Conservation (phyloP, 148 eudicot genomes). For the Rhododendron ferrugineum region DNA sequence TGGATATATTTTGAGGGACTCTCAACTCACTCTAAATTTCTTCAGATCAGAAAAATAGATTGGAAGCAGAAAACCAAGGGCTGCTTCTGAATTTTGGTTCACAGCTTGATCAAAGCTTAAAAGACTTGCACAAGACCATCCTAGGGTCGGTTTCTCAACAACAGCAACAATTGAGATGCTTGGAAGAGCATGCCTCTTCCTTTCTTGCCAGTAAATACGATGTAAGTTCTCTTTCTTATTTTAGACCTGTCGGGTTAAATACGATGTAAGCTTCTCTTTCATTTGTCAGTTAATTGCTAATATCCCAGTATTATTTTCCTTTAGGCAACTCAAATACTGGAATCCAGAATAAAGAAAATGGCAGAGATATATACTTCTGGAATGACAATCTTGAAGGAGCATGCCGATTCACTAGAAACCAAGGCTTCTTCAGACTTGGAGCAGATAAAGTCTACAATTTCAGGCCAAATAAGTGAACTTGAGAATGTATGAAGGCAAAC, state of each 20-base stretch:
- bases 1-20: not conserved
- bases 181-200: constrained; percentile 54
- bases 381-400: constrained; percentile 36
- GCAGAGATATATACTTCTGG: constrained; percentile 44
- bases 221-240: constrained; percentile 30
- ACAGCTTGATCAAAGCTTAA: constrained; percentile 74
- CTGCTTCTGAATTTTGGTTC: constrained; percentile 62
- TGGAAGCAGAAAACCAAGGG: constrained; percentile 67
- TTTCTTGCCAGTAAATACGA: constrained; percentile 71
- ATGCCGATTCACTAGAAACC: constrained; percentile 37
- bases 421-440: constrained; percentile 50
- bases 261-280: constrained; percentile 40
- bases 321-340: constrained; percentile 53
- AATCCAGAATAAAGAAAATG: constrained; percentile 56
- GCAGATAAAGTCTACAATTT: constrained; percentile 38
- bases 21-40: not conserved
- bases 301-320: not conserved
- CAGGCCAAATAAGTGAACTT: constrained; percentile 36
- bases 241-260: constrained; percentile 27
- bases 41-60: constrained; percentile 60
- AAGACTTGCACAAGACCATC: constrained; percentile 53
- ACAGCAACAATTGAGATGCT: constrained; percentile 58
- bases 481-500: constrained; percentile 47
- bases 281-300: constrained; percentile 3
- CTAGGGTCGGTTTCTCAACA: constrained; percentile 69